These are phyloP conservation scores for Phytophthora parvispora DNA, from an alignment of 352 stramenopile genomes.

Conservation along the genomic window DNA sequence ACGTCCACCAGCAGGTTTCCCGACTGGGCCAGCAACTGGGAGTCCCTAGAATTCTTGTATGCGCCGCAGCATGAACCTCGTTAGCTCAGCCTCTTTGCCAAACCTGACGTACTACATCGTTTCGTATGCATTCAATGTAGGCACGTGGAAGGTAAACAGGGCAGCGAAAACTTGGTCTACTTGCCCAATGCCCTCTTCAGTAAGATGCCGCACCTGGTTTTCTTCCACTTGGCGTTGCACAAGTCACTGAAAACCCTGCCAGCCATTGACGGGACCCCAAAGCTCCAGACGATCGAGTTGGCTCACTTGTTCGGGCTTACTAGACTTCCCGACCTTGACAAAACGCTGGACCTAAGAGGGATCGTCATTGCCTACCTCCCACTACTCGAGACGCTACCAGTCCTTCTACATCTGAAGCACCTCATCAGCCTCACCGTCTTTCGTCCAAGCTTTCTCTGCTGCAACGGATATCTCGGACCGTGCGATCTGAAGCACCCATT, in stretches of 20 bases:
- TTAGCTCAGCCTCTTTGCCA: not conserved
- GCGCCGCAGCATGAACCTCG: conserved; percentile 12
- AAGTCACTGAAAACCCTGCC: conserved; percentile 24
- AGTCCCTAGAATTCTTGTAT: conserved; percentile 54
- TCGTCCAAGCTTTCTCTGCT: conserved; percentile 33
- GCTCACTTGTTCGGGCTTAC: conserved; percentile 20
- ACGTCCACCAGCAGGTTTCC: conserved; percentile 28
- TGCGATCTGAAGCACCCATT: conserved; percentile 32
- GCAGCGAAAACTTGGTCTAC: conserved; percentile 18
- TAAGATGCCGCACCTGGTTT: conserved; percentile 41
- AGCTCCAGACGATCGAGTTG: conserved; percentile 48
- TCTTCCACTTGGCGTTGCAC: conserved; percentile 44
- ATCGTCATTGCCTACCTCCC: conserved; percentile 32
- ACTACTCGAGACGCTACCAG: conserved; percentile 27
- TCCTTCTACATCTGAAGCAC: conserved; percentile 21
- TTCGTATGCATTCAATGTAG: not conserved
- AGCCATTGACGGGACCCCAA: conserved; percentile 33
- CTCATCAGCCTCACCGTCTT: conserved; percentile 29
- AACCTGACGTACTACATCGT: no score
- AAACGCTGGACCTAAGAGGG: conserved; percentile 25
- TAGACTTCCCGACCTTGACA: conserved; percentile 30
- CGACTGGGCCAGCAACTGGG: conserved; percentile 36
- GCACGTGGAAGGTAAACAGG: conserved; percentile 27
- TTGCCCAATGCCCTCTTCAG: conserved; percentile 40
- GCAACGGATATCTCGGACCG: conserved; percentile 38